phyloP scores from a whole-genome alignment of 352 stramenopile genomes.

The Globisporangium barbulae region DNA sequence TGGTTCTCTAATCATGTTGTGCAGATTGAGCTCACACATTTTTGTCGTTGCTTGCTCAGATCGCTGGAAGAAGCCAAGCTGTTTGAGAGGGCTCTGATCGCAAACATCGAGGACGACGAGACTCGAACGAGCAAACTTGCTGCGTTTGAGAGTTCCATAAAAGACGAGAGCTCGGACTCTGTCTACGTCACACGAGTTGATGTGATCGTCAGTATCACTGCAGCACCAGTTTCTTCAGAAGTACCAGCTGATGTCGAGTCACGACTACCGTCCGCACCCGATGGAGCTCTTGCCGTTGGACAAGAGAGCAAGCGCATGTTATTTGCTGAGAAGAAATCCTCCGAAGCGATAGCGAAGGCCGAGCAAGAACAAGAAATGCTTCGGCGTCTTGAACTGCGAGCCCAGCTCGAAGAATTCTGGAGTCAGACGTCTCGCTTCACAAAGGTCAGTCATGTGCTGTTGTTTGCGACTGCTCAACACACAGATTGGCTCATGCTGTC shows the following conservation, averaged over 20 bases:
- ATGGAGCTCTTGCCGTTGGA: background rate
- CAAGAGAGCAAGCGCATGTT: slow-evolving; percentile 9
- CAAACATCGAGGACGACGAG: slow-evolving; percentile 16
- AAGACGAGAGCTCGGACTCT: slow-evolving; percentile 4
- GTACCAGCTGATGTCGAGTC: background rate
- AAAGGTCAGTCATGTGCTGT: slow-evolving; percentile 6
- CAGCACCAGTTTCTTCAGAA: background rate
- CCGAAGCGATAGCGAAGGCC: background rate
- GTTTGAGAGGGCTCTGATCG: slow-evolving; percentile 36
- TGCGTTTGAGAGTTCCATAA: slow-evolving; percentile 9
- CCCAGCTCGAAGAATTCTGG: slow-evolving; percentile 20
- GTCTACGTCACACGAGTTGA: slow-evolving; percentile 9
- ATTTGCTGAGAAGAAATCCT: slow-evolving; percentile 12
- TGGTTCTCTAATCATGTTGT: background rate
- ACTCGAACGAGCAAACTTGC: slow-evolving; percentile 4
- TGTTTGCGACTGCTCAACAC: background rate
- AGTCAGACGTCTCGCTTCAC: slow-evolving; percentile 8
- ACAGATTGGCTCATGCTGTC: background rate
- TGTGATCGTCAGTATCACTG: slow-evolving; percentile 5
- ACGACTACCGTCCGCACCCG: background rate
- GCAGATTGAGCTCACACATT: background rate
- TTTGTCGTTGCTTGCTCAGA: slow-evolving; percentile 15
- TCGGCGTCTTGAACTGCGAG: slow-evolving; percentile 3
- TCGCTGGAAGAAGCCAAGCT: slow-evolving; percentile 52
- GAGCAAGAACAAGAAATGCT: slow-evolving; percentile 6